Percentiles rank a stretch among this genome's conserved stretches.
Conservation (phyloP, 805 yeast genomes). For the Groenewaldozyma salmanticensis region DNA sequence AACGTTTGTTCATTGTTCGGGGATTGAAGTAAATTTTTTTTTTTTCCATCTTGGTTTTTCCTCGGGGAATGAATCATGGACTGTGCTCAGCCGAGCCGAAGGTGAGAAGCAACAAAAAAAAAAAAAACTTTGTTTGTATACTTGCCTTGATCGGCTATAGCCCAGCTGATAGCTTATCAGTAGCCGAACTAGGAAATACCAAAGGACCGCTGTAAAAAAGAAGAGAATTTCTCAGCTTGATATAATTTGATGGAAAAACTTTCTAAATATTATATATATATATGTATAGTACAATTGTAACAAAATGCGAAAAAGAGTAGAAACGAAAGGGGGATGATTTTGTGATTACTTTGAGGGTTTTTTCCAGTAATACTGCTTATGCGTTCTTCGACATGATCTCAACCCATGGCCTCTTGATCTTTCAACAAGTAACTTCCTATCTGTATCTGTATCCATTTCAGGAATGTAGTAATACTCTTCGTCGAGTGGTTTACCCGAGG, state of each 20-base stretch:
- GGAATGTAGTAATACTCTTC: slow-evolving; percentile 88
- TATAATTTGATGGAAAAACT: background rate
- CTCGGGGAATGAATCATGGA: too few relatives aligned
- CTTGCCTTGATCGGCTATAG: too few relatives aligned
- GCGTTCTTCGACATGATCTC: slow-evolving; percentile 85
- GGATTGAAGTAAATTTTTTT: too few relatives aligned
- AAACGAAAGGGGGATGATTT: background rate
- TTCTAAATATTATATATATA: background rate
- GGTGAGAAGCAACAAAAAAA: too few relatives aligned
- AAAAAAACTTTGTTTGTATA: too few relatives aligned
- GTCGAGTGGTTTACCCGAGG: slow-evolving; percentile 89
- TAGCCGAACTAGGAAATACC: too few relatives aligned
- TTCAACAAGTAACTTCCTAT: slow-evolving; percentile 60
- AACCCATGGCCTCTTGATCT: slow-evolving; percentile 75
- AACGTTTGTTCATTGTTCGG: too few relatives aligned
- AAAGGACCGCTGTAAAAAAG: background rate
- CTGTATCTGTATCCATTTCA: slow-evolving; percentile 66
- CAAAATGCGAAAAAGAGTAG: background rate
- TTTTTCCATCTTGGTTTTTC: too few relatives aligned
- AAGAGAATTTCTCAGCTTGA: too few relatives aligned
- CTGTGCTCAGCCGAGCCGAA: too few relatives aligned
- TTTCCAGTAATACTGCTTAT: slow-evolving; percentile 50
- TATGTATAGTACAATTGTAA: background rate
- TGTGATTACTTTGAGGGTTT: slow-evolving; percentile 14
- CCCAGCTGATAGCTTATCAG: too few relatives aligned